Evolutionary conservation across 2,329 filamentous ascomycete species (phyloP).

Genomic region (Periglandula ipomoeae): DNA sequence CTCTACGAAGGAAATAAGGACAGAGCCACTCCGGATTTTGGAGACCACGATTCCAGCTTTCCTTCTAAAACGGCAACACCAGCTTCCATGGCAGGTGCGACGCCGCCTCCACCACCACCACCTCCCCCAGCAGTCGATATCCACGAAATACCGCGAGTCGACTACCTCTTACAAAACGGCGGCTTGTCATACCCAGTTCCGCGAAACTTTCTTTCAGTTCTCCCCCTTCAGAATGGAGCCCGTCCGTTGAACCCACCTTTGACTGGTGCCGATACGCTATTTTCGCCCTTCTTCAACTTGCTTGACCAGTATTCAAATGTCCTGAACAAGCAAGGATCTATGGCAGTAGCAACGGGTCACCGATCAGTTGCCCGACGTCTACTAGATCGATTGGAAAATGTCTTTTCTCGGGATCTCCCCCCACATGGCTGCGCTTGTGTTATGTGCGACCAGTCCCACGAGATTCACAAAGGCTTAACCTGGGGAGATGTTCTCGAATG

Average conservation of each 20-base stretch:
- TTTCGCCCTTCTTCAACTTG: constrained; percentile 72
- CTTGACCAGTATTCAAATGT: constrained; percentile 82
- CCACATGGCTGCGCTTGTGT: constrained; percentile 77
- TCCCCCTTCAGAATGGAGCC: constrained; percentile 47
- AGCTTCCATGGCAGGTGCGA: constrained; percentile 22
- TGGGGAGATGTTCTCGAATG: constrained; percentile 96
- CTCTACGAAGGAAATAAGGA: constrained; percentile 31
- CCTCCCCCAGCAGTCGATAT: constrained; percentile 67
- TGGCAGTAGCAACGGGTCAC: constrained; percentile 93
- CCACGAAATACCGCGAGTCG: constrained; percentile 69
- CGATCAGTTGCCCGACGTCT: constrained; percentile 85
- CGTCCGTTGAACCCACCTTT: constrained; percentile 56
- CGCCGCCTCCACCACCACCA: constrained; percentile 45
- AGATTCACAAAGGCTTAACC: constrained; percentile 64
- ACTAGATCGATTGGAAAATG: constrained; percentile 82
- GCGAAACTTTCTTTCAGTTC: constrained; percentile 60
- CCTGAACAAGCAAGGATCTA: constrained; percentile 71
- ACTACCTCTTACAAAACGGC: constrained; percentile 86
- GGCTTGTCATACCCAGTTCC: constrained; percentile 65
- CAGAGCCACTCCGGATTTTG: constrained; percentile 24
- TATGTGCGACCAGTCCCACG: constrained; percentile 60
- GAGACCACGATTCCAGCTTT: constrained; percentile 22
- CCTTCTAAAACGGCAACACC: constrained; percentile 31
- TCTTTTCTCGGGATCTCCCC: constrained; percentile 88
- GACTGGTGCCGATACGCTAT: constrained; percentile 61